Evolutionary conservation across 257 asterid genomes (phyloP).

Genomic region (Nicotiana paniculata): DNA sequence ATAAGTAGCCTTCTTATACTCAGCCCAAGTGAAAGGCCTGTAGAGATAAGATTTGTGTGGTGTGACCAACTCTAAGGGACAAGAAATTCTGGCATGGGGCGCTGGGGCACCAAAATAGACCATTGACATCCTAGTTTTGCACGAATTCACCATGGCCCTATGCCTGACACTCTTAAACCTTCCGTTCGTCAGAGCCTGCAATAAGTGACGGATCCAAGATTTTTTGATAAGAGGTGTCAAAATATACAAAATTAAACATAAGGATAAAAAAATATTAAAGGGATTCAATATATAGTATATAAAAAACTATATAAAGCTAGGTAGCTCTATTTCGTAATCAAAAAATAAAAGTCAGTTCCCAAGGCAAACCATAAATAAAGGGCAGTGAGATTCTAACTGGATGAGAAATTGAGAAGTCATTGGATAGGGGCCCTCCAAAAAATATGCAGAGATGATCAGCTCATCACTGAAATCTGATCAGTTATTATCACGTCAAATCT

Average conservation of each 20-base stretch:
- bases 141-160: conserved; percentile 42
- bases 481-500: not conserved
- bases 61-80: conserved; percentile 27
- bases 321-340: no score
- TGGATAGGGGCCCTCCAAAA: not conserved
- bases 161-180: conserved; percentile 59
- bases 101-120: conserved; percentile 65
- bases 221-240: no score
- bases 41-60: conserved; percentile 29
- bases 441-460: no score
- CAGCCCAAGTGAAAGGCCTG: conserved; percentile 47
- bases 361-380: no score
- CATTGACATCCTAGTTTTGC: conserved; percentile 48
- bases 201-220: no score
- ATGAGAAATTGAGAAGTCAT: not conserved
- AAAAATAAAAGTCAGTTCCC: no score
- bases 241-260: no score
- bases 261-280: accelerated
- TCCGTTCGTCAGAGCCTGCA: conserved; percentile 61
- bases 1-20: conserved; percentile 36
- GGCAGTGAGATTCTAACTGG: not conserved
- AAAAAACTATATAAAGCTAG: no score
- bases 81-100: conserved; percentile 29
- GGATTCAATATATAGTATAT: no score
- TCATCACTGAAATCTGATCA: not conserved